These are phyloP conservation scores for Ophiostoma montium DNA, from an alignment of 2,329 filamentous ascomycete species.

Conservation along the genomic window DNA sequence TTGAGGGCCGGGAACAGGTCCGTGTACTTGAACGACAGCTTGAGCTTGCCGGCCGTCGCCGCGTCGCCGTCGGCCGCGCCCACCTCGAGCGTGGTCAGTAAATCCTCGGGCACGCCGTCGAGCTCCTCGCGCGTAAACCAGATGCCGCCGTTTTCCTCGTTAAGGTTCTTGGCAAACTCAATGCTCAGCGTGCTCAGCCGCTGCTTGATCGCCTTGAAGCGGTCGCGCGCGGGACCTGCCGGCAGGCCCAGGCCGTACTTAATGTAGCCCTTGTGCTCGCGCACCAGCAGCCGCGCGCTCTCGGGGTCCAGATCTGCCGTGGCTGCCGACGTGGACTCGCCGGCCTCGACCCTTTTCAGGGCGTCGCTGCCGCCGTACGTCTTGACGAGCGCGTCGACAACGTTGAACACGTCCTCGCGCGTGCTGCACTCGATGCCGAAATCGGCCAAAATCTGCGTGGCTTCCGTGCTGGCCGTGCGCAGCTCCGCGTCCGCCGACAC, in stretches of 20 bases:
- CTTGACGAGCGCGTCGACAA: constrained; percentile 44
- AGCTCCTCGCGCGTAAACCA: constrained; percentile 66
- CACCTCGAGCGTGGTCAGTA: constrained; percentile 52
- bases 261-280: constrained; percentile 64
- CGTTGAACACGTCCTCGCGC: constrained; percentile 66
- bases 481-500: constrained; percentile 55
- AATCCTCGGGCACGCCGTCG: constrained; percentile 59
- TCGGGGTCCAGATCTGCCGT: constrained; percentile 43
- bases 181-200: constrained; percentile 60
- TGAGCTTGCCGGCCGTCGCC: constrained; percentile 57
- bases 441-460: constrained; percentile 62
- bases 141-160: constrained; percentile 67
- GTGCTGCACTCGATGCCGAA: constrained; percentile 66
- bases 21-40: constrained; percentile 71
- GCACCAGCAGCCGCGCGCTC: constrained; percentile 58
- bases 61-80: constrained; percentile 51
- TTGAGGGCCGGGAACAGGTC: constrained; percentile 67
- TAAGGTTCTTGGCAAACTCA: constrained; percentile 64
- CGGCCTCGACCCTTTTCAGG: constrained; percentile 29
- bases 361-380: constrained; percentile 28
- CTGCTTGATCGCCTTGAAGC: constrained; percentile 81
- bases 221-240: constrained; percentile 53
- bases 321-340: background rate
- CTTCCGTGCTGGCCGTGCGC: constrained; percentile 62
- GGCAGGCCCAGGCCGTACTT: constrained; percentile 61